Conservation (phyloP, 2,329 filamentous ascomycete species). For the Aureobasidium sp. region DNA sequence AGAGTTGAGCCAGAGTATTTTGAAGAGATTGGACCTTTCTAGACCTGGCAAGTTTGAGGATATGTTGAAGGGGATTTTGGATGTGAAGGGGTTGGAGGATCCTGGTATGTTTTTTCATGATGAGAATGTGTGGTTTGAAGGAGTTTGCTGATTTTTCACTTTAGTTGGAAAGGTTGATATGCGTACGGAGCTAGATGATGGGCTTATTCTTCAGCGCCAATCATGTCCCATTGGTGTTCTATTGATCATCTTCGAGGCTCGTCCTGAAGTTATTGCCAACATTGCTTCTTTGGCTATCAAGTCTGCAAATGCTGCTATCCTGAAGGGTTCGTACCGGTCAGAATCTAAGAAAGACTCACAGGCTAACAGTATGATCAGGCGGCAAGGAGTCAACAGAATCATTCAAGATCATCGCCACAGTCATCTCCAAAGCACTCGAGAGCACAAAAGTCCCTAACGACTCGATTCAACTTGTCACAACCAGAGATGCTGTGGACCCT, state of each 20-base stretch:
- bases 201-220: conserved; percentile 74
- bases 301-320: conserved; percentile 90
- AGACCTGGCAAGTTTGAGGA: conserved; percentile 92
- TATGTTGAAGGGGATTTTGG: conserved; percentile 90
- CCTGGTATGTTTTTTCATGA: conserved; percentile 52
- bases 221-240: conserved; percentile 96
- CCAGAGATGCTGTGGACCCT: conserved; percentile 79
- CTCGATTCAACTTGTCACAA: conserved; percentile 89
- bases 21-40: conserved; percentile 79
- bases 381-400: conserved; percentile 93
- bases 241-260: conserved; percentile 95
- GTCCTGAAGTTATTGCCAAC: conserved; percentile 96
- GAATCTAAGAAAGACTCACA: background rate
- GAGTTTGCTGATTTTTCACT: background rate
- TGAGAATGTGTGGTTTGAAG: background rate
- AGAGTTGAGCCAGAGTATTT: conserved; percentile 67
- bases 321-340: conserved; percentile 57
- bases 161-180: conserved; percentile 76
- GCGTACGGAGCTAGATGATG: conserved; percentile 78
- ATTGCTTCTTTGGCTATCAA: conserved; percentile 94
- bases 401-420: conserved; percentile 82
- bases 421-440: conserved; percentile 71
- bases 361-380: conserved; percentile 38
- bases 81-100: conserved; percentile 76
- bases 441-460: conserved; percentile 69